Base-by-base conservation (phyloP, 2,329 filamentous ascomycete genomes). In the Ampelomyces quisqualis region DNA sequence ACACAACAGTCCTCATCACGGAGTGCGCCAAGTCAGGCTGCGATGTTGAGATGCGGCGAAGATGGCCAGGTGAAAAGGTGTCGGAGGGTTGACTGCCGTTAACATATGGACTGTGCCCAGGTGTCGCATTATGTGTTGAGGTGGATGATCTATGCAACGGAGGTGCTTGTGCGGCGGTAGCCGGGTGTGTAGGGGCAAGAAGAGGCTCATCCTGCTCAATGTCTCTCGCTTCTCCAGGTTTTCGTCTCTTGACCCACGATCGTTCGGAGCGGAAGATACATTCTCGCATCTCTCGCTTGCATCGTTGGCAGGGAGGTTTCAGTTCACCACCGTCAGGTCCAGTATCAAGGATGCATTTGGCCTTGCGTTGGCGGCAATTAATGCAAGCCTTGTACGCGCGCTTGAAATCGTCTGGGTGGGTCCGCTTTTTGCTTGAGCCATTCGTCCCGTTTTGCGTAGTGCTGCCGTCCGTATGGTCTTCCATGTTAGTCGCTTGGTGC, bases 341-440 rank as follows among this genome's bases (percentile, higher is more conserved):
- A 3, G 67, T 69, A 8, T 69, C 69, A 18, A 77, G 57, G 26
- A 77, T 74, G 49, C 75, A 78, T 60, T 75, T 77, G 35, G 75
- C 73, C 61, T 77, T 78, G 37, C 74, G 68, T 51, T 75, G 71
- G 35, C 75, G 73, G 52, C 75, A 78, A 42, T 74, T 71, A 42
- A 77, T 71, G 57, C 75, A 78, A 15, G 75, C 75, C 59, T 78
- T 77, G 70, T 78, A 78, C 24, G 75, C 74, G 45, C 75, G 74
- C 59, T 77, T 73, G 56, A 74, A 76, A 36, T 73, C 64, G n/a
- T 67, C 64, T 14, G 64, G 62, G 51, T 66, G 60, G 44, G 63
- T 61, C 50, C 64, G 55, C 53, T 67, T 67, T 38, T 58, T 60
- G 50, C 43, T 53, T 8, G 51, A 37, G 39, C 47, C 44, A 36